These are phyloP conservation scores for Symbiotaphrina buchneri DNA, from an alignment of 495 filamentous ascomycete species.

Conservation along the genomic window DNA sequence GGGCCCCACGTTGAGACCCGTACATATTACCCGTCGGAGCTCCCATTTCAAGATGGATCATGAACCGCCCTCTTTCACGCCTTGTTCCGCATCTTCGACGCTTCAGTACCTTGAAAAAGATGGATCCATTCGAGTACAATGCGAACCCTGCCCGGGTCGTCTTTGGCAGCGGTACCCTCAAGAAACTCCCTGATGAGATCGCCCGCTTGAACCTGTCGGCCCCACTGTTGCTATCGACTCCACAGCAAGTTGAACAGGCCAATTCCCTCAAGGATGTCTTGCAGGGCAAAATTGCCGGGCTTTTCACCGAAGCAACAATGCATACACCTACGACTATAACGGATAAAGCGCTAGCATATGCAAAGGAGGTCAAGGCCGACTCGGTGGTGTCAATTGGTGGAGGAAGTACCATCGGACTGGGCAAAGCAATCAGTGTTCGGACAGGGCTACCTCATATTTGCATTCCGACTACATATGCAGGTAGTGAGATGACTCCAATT, in stretches of 20 bases:
- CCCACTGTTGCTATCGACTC: slow-evolving; percentile 35
- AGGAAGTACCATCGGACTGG: slow-evolving; percentile 41
- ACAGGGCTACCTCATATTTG: slow-evolving; percentile 41
- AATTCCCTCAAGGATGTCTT: slow-evolving; percentile 24
- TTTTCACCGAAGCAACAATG: slow-evolving; percentile 43
- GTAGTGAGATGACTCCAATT: slow-evolving; percentile 47
- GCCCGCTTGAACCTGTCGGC: slow-evolving; percentile 25
- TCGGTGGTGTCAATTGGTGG: slow-evolving; percentile 30
- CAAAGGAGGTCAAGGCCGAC: slow-evolving; percentile 24
- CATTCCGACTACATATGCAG: slow-evolving; percentile 47
- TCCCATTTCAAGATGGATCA: no score
- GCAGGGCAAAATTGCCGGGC: slow-evolving; percentile 25
- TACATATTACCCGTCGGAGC: no score
- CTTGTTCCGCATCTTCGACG: no score
- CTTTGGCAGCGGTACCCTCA: slow-evolving; percentile 37
- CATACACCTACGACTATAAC: slow-evolving; percentile 43
- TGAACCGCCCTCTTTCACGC: no score
- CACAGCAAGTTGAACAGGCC: slow-evolving; percentile 29
- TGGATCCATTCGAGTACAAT: slow-evolving; percentile 39
- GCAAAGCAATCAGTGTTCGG: slow-evolving; percentile 42
- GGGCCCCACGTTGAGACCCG: no score
- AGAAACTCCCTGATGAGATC: slow-evolving; percentile 36
- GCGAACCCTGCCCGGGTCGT: slow-evolving; percentile 33
- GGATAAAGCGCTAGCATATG: slow-evolving; percentile 31
- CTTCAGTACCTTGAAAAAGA: no score